Evolutionary conservation across 345 rosid genomes (phyloP).

Genomic region (Camelina neglecta): DNA sequence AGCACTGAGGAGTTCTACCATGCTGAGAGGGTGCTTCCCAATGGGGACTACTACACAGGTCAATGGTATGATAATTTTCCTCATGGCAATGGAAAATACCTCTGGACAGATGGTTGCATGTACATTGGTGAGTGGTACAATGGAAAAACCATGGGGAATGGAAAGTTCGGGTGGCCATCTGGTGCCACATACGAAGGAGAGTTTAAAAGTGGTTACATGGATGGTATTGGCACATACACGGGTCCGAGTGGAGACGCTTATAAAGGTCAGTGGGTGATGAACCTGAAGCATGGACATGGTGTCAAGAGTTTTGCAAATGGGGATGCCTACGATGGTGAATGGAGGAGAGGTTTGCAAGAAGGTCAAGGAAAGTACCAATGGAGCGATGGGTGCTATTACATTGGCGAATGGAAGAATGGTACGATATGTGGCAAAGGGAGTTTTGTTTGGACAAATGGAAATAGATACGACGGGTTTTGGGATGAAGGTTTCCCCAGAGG

Average conservation of each 20-base stretch:
- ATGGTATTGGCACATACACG: constrained; percentile 73
- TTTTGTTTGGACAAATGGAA: constrained; percentile 74
- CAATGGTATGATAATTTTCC: constrained; percentile 89
- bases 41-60: constrained; percentile 88
- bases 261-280: constrained; percentile 89
- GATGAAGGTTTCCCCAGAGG: constrained; percentile 88
- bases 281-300: constrained; percentile 87
- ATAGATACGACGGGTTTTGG: constrained; percentile 75
- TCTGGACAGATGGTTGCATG: constrained; percentile 93
- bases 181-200: constrained; percentile 95
- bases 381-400: constrained; percentile 60
- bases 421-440: constrained; percentile 65
- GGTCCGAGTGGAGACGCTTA: constrained; percentile 68
- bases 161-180: constrained; percentile 90
- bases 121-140: constrained; percentile 84
- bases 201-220: constrained; percentile 89
- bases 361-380: constrained; percentile 84
- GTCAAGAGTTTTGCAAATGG: constrained; percentile 64
- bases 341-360: constrained; percentile 82
- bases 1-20: constrained; percentile 50
- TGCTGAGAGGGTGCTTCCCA: constrained; percentile 75
- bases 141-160: constrained; percentile 84
- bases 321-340: constrained; percentile 85
- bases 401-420: constrained; percentile 87
- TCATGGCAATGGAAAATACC: constrained; percentile 80